Base-by-base conservation (phyloP, 768 basidiomycete species). In the Pleurotus djamor region DNA sequence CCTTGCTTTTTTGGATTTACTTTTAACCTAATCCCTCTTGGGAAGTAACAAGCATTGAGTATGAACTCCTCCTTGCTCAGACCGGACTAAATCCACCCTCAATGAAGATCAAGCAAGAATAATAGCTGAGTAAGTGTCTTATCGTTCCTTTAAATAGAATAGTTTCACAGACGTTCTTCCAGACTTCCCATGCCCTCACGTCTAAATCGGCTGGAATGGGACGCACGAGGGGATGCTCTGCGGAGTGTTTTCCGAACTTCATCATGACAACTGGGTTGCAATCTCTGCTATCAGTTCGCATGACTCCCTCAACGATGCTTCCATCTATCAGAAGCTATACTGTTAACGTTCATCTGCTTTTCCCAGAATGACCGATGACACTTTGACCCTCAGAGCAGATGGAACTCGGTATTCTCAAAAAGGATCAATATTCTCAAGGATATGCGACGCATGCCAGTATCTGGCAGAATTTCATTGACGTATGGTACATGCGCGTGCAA, bases 311-410 rank as follows among this genome's bases (percentile, higher is more conserved):
- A 12, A 16, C 45, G 38, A 32, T 44, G 41, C 54, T 56, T 56
- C 54, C 41, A 56, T 56, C 54, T 43, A 44, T 43, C 44, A 41
- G 54, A 56, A 56, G 54, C 8, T 28, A 28, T 28, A 28, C 21
- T 28, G 21, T 28, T 1, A 28, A 28, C 21, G 21, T 28, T 28
- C 21, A 28, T 28, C 3, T 28, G 21, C 21, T 28, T 28, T 28
- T 28, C 21, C 9, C 17, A 16, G 41, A 32, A 13, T 56, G 21
- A 21, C 54, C 41, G n/a, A 44, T 45, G 38, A 56, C 16, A 43
- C 38, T 32, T 41, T 32, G n/a, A 43, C 21, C 44, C 38, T 56
- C 37, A 41, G 14, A 56, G 17, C 36, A 34, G 54, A 41, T 28
- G 21, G 28, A 44, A 21, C 35, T 17, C 17, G 41, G 21, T 47